Base-by-base conservation (phyloP, 2,329 filamentous ascomycete species). In the Fusarium xyrophilum region DNA sequence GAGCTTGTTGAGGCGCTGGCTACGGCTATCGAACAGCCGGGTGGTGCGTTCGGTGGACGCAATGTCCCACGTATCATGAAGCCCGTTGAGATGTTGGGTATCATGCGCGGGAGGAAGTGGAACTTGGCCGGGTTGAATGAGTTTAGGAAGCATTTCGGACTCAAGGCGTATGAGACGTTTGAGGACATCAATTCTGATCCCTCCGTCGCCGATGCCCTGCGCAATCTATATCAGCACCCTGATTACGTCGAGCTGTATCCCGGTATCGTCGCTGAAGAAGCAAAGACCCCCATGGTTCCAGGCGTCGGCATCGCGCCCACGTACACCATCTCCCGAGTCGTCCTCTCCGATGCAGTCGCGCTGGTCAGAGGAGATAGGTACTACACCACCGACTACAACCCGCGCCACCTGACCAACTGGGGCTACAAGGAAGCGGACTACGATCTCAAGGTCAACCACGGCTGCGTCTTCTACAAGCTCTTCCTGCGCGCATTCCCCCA, bases 171-270 rank as follows among this genome's bases (percentile, higher is more conserved):
- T 74, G 87, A 89, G 25, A 91, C 84, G 0, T 96, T 96, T 63
- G 91, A 94, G 76, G 91, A 94, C 52, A 93, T 96, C 80, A 96
- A 94, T 77, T 88, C 89, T 0, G 90, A 96, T 70, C 89, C 89
- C 0, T 85, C 87, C 17, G 86, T 95, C 19, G 86, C 91, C 4
- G 84, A 90, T 48, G 82, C 87, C 28, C 83, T 93, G 7, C 83
- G 85, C 19, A 83, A 88, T 58, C 82, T 96, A 14, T 93, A 93
- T 76, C 90, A 91, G 63, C 90, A 93, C 74, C 91, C 91, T 0
- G 92, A 95, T 74, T 88, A 88, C 67, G 91, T 95, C 17, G 92
- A 96, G 78, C 82, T 95, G 50, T 96, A 95, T 73, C 90, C 92
- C 0, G 92, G 92, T 33, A 82, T 95, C 5, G 89, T 94, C 0